Conservation (phyloP, 2,329 filamentous ascomycete genomes). For the Ascochyta viciae-villosae region DNA sequence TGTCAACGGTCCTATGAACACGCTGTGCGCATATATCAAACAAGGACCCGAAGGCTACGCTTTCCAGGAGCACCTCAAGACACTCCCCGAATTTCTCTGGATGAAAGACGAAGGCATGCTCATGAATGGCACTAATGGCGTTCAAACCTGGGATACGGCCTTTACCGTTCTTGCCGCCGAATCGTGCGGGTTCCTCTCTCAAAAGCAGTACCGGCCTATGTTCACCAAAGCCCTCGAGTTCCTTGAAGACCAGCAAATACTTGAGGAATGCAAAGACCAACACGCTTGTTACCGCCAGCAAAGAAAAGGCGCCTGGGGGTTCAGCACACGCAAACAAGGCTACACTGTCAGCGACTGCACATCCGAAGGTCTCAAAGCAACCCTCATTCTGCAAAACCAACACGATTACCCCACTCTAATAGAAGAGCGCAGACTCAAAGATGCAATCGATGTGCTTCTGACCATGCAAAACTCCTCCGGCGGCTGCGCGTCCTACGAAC, state of each 20-base stretch:
- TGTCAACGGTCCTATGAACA: slow-evolving; percentile 89
- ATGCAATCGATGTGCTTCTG: slow-evolving; percentile 88
- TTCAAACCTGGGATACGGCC: slow-evolving; percentile 95
- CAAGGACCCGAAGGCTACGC: slow-evolving; percentile 78
- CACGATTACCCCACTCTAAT: slow-evolving; percentile 74
- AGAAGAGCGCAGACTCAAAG: slow-evolving; percentile 78
- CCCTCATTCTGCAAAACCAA: slow-evolving; percentile 82
- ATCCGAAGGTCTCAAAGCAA: slow-evolving; percentile 85
- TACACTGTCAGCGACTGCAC: slow-evolving; percentile 97
- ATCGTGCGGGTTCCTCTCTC: slow-evolving; percentile 78
- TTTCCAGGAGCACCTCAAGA: slow-evolving; percentile 78
- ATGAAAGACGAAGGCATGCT: slow-evolving; percentile 92
- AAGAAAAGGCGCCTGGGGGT: slow-evolving; percentile 93
- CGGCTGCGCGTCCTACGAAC: slow-evolving; percentile 90
- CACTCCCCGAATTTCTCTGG: slow-evolving; percentile 88
- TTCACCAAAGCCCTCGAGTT: slow-evolving; percentile 82
- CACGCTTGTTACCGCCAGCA: slow-evolving; percentile 85
- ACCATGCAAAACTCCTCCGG: slow-evolving; percentile 89
- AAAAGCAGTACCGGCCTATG: slow-evolving; percentile 82
- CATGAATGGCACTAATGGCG: slow-evolving; percentile 95
- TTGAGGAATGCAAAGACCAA: slow-evolving; percentile 79
- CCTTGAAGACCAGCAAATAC: slow-evolving; percentile 89
- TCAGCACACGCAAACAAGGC: slow-evolving; percentile 90
- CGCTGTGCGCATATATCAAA: slow-evolving; percentile 82
- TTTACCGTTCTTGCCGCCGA: slow-evolving; percentile 86